These are phyloP conservation scores for Pulveroboletus ravenelii DNA, from an alignment of 768 basidiomycete genomes.

Conservation along the genomic window DNA sequence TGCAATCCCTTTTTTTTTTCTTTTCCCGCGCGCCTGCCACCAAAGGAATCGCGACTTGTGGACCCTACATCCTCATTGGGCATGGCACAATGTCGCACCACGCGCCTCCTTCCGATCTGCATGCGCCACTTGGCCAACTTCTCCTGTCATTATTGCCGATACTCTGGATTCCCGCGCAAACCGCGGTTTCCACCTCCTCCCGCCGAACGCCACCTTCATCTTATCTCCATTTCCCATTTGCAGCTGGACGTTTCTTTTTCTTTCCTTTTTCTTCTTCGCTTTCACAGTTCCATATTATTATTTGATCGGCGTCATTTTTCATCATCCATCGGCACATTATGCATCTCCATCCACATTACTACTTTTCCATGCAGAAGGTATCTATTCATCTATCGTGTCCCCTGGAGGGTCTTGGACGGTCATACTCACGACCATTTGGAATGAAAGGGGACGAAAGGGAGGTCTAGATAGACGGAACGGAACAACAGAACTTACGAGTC, in stretches of 20 bases:
- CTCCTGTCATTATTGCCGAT: conserved; percentile 12
- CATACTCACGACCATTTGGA: conserved; percentile 8
- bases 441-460: conserved; percentile 7
- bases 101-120: conserved; percentile 20
- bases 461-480: conserved; percentile 14
- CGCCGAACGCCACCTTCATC: conserved; percentile 1
- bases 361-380: conserved; percentile 20
- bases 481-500: conserved; percentile 20
- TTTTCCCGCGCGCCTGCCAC: conserved; percentile 16
- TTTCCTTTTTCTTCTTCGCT: conserved; percentile 2
- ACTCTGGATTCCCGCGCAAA: conserved; percentile 18
- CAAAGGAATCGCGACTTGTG: conserved; percentile 22
- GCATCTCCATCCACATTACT: conserved; percentile 28
- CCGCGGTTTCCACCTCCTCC: conserved; percentile 9
- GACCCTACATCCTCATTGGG: conserved; percentile 15
- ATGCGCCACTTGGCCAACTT: conserved; percentile 17
- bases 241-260: conserved; percentile 2
- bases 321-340: conserved; percentile 22
- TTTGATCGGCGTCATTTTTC: conserved; percentile 22
- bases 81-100: conserved; percentile 23
- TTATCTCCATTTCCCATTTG: conserved; percentile 4
- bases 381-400: conserved; percentile 30
- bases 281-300: conserved; percentile 24
- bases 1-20: conserved; percentile 19
- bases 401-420: conserved; percentile 25